A percentile compares a stretch with the other conserved stretches of the same genome.
These are phyloP conservation scores for Chlamydomonas sphaeroides DNA, from an alignment of 139 green algal species.

Conservation along the genomic window DNA sequence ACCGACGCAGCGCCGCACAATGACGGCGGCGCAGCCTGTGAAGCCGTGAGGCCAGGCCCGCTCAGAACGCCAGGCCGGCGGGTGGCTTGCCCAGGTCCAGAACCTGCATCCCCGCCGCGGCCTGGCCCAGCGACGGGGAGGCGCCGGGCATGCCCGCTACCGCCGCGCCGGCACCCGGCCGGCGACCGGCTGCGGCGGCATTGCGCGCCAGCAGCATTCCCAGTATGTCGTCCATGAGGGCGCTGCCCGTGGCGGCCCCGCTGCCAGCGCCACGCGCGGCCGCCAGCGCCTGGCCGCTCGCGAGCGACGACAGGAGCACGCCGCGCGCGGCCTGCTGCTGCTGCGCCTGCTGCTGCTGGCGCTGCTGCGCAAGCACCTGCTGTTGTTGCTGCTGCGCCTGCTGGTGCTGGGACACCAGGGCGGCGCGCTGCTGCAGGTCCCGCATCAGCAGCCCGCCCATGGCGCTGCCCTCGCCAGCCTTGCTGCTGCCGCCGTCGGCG, in stretches of 20 bases:
- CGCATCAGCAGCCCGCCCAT: conserved; percentile 12
- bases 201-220: background rate
- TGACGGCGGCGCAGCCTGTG: too few relatives aligned
- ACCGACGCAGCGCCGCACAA: too few relatives aligned
- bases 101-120: background rate
- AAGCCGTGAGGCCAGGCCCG: too few relatives aligned
- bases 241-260: too few relatives aligned
- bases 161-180: background rate
- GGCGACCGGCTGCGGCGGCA: too few relatives aligned
- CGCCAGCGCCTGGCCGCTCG: background rate
- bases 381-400: background rate
- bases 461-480: background rate
- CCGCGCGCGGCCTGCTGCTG: background rate
- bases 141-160: background rate
- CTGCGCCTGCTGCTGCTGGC: background rate
- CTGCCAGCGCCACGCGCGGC: too few relatives aligned
- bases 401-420: background rate
- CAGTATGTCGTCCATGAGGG: background rate
- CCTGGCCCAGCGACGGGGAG: background rate
- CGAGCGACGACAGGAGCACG: background rate
- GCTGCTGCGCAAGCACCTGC: background rate
- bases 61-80: conserved; percentile 5
- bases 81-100: conserved; percentile 32
- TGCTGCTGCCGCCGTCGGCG: background rate
- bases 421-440: conserved; percentile 23